These are phyloP conservation scores for Didymella segeticola DNA, from an alignment of 2,329 filamentous ascomycete genomes.

Conservation along the genomic window DNA sequence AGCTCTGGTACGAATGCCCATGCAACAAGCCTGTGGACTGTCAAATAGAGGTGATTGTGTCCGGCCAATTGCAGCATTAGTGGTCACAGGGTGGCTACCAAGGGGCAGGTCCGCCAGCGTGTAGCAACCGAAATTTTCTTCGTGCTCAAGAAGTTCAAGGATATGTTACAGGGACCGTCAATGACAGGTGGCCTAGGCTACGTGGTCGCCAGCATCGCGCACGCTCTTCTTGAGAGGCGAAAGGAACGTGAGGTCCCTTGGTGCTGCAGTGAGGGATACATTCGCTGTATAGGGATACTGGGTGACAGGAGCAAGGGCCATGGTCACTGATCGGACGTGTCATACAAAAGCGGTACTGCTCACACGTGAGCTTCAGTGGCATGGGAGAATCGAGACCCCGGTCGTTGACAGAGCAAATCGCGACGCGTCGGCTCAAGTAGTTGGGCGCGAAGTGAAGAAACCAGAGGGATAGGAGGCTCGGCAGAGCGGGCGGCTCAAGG, in stretches of 20 bases:
- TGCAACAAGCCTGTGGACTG: slow-evolving; percentile 31
- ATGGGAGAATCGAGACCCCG: neutral
- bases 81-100: slow-evolving; percentile 1
- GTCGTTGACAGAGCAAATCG: neutral
- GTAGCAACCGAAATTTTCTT: neutral
- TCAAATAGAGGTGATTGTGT: slow-evolving; percentile 28
- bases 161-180: neutral
- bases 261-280: slow-evolving; percentile 10
- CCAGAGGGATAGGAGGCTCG: neutral
- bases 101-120: slow-evolving; percentile 1
- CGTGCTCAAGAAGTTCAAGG: neutral
- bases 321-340: neutral
- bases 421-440: slow-evolving; percentile 1
- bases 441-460: too few species aligned
- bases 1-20: slow-evolving; percentile 12
- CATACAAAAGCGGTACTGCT: neutral
- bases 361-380: neutral
- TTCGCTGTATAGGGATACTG: neutral
- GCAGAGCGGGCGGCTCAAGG: neutral
- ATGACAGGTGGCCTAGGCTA: slow-evolving; percentile 8
- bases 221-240: neutral
- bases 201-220: slow-evolving; percentile 11
- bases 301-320: slow-evolving; percentile 6
- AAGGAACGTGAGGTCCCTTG: slow-evolving; percentile 13
- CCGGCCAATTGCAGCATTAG: slow-evolving; percentile 1